Base-by-base conservation (phyloP, 345 rosid species). In the Microthlaspi erraticum region DNA sequence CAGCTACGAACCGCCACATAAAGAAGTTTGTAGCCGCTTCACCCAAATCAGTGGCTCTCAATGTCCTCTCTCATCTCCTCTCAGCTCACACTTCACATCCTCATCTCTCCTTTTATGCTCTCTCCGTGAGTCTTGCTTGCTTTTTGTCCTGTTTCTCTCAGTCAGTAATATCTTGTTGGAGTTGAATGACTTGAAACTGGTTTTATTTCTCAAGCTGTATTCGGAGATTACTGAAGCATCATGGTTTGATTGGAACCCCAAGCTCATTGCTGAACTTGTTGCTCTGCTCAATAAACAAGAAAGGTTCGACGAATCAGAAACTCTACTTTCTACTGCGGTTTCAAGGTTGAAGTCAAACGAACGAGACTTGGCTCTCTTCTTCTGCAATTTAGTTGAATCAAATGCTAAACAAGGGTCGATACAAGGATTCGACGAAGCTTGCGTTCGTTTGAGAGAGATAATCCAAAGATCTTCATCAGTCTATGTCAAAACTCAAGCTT, bases 201-300 rank as follows among this genome's bases (percentile, higher is more conserved):
- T 16, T 48, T 36, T 42, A 4, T 7, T 4, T 43, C 5, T 39
- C 4, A 12, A 74, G 78, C 71, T 93, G 54, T 93, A 90, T 60
- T 64, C 67, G 20, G 87, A 77, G 69, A 86, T 93, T 10, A 77
- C 71, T 48, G 77, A 90, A 80, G 80, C 92, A 13, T 60, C 89
- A 0, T 93, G 98, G 98, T 90, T 86, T 64, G 66, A 79, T 55
- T 93, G 98, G 98, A 87, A 93, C 57, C 82, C 93, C 0, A 88
- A 87, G 84, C 77, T 93, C 56, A 83, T 82, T 10, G 92, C 98
- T 3, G 77, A 87, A 8, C 79, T 93, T 58, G 68, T 78, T 18
- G 86, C 93, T n/a, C 65, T 77, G 39, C 85, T 93, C 16, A 81
- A 82, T 60, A 88, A 77, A 49, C 92, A 73, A 68, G 92, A 88